A percentile compares a stretch with the other conserved stretches of the same genome.
These are phyloP conservation scores for Leccinum pachyderme DNA, from an alignment of 1,284 basidiomycete genomes.

Conservation along the genomic window DNA sequence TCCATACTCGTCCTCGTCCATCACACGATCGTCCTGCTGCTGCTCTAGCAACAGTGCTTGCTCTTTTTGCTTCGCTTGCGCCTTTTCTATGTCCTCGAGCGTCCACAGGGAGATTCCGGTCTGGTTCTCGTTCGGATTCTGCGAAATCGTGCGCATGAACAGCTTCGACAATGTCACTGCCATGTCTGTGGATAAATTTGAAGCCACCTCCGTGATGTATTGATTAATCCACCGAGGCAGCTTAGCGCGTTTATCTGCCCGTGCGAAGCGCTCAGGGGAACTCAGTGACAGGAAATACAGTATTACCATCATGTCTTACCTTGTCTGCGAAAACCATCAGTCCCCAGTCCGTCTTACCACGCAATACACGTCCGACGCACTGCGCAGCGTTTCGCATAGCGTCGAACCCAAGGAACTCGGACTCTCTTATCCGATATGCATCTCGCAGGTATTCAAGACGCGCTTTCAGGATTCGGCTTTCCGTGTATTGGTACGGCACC, in stretches of 20 bases:
- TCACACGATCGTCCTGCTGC: conserved; percentile 36
- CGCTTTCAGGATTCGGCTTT: conserved; percentile 96
- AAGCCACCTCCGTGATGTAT: conserved; percentile 96
- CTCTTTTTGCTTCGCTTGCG: conserved; percentile 75
- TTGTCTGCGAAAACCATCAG: conserved; percentile 99
- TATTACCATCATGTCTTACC: conserved; percentile 44
- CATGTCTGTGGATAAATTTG: conserved; percentile 99
- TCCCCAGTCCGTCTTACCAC: conserved; percentile 99
- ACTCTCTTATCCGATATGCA: conserved; percentile 96
- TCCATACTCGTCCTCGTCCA: conserved; percentile 55
- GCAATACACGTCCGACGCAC: conserved; percentile 95
- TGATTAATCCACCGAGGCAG: conserved; percentile 99
- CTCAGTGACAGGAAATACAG: conserved; percentile 3
- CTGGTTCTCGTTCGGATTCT: conserved; percentile 93
- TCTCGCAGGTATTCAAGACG: conserved; percentile 98
- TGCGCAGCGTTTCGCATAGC: conserved; percentile 99
- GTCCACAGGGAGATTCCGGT: conserved; percentile 96
- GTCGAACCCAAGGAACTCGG: conserved; percentile 98
- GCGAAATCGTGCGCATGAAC: conserved; percentile 97
- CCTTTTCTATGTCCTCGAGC: conserved; percentile 78
- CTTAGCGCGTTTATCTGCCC: conserved; percentile 96
- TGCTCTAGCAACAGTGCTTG: conserved; percentile 46
- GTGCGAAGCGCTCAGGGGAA: conserved; percentile 82
- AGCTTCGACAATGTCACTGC: conserved; percentile 93
- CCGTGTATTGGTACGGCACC: conserved; percentile 98